Conservation (phyloP, 108 stramenopile genomes). For the Epithemia pelagica region DNA sequence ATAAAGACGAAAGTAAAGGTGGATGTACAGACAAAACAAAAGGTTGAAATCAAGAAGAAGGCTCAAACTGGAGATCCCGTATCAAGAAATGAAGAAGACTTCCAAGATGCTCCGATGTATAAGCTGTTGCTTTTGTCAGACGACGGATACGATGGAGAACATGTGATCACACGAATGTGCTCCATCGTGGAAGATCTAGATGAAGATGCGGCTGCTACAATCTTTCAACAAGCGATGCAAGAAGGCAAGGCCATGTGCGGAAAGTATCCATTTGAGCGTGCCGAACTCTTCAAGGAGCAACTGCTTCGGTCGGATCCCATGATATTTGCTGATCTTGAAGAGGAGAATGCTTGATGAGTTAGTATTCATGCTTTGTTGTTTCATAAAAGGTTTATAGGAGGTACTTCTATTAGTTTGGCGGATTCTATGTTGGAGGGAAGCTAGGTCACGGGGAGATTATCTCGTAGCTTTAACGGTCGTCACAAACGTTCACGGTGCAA, state of each 20-base stretch:
- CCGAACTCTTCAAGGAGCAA: conserved; percentile 82
- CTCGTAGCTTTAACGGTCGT: too few relatives aligned
- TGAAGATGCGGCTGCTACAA: conserved; percentile 57
- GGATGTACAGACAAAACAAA: conserved; percentile 52
- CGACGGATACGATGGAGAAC: conserved; percentile 76
- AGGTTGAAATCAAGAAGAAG: conserved; percentile 35
- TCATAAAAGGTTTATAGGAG: too few relatives aligned
- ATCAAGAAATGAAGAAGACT: conserved; percentile 49
- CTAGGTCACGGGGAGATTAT: too few relatives aligned
- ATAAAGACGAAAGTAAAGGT: conserved; percentile 34
- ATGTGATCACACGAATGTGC: conserved; percentile 74
- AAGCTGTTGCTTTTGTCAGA: conserved; percentile 82
- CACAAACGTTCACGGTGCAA: too few relatives aligned
- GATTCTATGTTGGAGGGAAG: too few relatives aligned
- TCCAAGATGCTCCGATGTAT: conserved; percentile 89
- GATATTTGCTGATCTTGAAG: conserved; percentile 74
- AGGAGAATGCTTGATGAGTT: conserved; percentile 51
- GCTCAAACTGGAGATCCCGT: conserved; percentile 45
- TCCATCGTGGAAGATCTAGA: conserved; percentile 72
- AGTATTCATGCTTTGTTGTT: too few relatives aligned
- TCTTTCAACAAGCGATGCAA: conserved; percentile 56
- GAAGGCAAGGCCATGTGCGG: conserved; percentile 75
- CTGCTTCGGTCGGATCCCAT: conserved; percentile 81
- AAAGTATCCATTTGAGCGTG: conserved; percentile 73
- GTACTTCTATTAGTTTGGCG: too few relatives aligned